Evolutionary conservation across 2,329 filamentous ascomycete species (phyloP).

Genomic region (Xylariaceae sp.): DNA sequence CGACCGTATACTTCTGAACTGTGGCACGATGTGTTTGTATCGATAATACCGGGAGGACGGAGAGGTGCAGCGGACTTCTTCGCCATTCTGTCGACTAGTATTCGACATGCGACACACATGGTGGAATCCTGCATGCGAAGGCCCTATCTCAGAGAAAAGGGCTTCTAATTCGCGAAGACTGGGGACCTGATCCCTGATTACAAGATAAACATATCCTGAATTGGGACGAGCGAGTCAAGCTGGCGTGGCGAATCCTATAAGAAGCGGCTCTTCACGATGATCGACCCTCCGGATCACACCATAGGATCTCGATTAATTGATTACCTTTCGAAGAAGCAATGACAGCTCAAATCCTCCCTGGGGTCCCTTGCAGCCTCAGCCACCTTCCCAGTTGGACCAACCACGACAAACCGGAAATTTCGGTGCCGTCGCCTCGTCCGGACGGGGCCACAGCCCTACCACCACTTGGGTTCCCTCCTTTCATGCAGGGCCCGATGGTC

Average conservation of each 20-base stretch:
- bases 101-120: background rate
- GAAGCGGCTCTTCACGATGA: background rate
- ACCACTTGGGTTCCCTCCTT: slow-evolving; percentile 21
- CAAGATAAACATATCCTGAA: background rate
- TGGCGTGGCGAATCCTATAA: background rate
- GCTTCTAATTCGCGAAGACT: background rate
- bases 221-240: background rate
- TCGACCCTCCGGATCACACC: background rate
- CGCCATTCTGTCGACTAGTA: background rate
- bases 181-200: slow-evolving; percentile 4
- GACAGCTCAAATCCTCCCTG: slow-evolving; percentile 19
- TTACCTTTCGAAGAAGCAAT: slow-evolving; percentile 15
- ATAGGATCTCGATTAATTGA: background rate
- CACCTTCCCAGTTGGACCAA: slow-evolving; percentile 13
- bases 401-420: slow-evolving; percentile 14
- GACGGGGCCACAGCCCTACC: slow-evolving; percentile 13
- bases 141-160: background rate
- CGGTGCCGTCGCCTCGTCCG: slow-evolving; percentile 9
- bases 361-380: slow-evolving; percentile 15
- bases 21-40: background rate
- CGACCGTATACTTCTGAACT: background rate
- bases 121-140: background rate
- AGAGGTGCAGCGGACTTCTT: slow-evolving; percentile 1
- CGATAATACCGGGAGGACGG: background rate
- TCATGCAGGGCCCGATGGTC: slow-evolving; percentile 17